A percentile compares a stretch with the other conserved stretches of the same genome.
Conservation (phyloP, 164 flowering plant species). For the Magnolia officinalis region DNA sequence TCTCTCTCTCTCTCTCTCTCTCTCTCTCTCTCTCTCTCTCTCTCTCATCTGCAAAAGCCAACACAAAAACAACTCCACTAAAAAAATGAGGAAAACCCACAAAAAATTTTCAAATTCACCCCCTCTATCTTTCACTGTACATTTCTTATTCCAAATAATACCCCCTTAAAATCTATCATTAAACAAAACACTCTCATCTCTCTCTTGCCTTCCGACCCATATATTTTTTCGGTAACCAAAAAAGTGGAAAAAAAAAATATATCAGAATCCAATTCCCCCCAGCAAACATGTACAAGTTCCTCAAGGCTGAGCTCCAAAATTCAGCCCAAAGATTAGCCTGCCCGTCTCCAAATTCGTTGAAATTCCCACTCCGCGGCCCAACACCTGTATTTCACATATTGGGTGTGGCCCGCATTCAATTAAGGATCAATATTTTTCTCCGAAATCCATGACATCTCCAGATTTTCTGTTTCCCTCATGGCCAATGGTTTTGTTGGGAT, state of each 20-base stretch:
- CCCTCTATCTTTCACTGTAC: conserved; percentile 10
- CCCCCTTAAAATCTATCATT: conserved; percentile 2
- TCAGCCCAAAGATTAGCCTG: conserved; percentile 5
- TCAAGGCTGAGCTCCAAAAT: conserved; percentile 10
- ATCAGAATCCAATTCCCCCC: conserved; percentile 1
- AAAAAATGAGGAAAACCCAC: background rate
- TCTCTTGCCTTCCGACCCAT: background rate
- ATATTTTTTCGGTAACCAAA: background rate
- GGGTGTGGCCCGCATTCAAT: background rate
- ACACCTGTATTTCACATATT: background rate
- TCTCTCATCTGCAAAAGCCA: background rate
- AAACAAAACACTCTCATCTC: conserved; percentile 4
- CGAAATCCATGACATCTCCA: background rate
- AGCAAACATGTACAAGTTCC: conserved; percentile 1
- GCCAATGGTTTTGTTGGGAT: background rate
- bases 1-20: background rate
- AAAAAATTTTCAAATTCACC: conserved; percentile 11
- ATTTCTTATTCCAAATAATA: conserved; percentile 12
- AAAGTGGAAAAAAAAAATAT: conserved; percentile 7
- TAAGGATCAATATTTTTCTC: background rate
- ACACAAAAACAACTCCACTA: background rate
- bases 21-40: background rate
- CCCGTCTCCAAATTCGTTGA: background rate
- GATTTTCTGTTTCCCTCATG: background rate
- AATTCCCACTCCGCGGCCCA: too few relatives aligned